Evolutionary conservation across 441 rosid species (phyloP), one percentile per base, ranked within the genome.

Genomic region (Populus hybrid): DNA sequence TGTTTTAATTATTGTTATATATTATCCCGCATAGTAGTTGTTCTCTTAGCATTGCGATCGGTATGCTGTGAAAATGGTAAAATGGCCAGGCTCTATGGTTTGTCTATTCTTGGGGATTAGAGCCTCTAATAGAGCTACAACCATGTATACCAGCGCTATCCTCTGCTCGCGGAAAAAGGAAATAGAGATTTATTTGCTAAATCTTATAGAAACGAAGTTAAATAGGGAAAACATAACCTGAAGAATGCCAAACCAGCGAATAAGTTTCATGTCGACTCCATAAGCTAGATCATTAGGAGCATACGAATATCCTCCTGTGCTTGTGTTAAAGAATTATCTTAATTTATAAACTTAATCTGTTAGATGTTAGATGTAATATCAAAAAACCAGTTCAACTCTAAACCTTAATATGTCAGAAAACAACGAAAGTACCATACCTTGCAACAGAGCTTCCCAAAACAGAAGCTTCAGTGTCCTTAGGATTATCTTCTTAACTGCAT

Each of bases 241-340:
- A 57, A 91, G 92, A 81, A 91, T 91, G 77, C 95, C 92, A 14
- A 76, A 87, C 95, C 93, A 91, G 18, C 93, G 81, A n/a, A 89
- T 88, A 1, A 65, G 8, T 72, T 90, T 90, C 92, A 88, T 88
- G 84, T 88, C 90, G 57, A 88, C 95, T 64, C 95, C 95, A 66
- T 91, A 90, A 10, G 75, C 9, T 10, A 91, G 95, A 26, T 81
- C 84, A 77, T 3, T 1, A 9, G 95, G 92, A 3, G 95, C 92
- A 69, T 91, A 93, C 3, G 92, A 90, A 75, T 89, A 91, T 72
- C 93, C 95, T 83, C 92, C 92, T 91, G 87, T 65, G 78, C 3
- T 10, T 36, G 36, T 36, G 2, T 34, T 32, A 1, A 34, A 34
- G 36, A 34, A 34, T 34, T 34, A 34, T 34, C 0, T 1, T 2